Evolutionary conservation across 768 basidiomycete species (phyloP).

Genomic region (Jaapia argillacea): DNA sequence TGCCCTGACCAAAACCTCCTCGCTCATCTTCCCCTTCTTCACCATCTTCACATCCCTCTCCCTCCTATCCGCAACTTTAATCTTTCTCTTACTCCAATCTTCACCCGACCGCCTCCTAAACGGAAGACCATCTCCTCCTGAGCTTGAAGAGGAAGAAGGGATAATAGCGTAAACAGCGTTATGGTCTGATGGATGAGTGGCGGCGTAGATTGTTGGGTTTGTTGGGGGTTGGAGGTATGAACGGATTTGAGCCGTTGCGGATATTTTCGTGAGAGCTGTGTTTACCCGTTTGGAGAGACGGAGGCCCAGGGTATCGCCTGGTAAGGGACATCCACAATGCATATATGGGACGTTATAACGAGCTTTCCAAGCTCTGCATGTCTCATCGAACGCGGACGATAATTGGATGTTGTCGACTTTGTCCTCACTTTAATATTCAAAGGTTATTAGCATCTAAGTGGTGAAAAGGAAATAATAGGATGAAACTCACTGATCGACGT

Average conservation of each 20-base stretch:
- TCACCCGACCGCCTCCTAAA: constrained; percentile 4
- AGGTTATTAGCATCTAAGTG: too few relatives aligned
- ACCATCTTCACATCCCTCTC: constrained; percentile 20
- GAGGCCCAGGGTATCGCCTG: too few relatives aligned
- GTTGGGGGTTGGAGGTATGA: constrained; percentile 26
- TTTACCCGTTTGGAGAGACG: too few relatives aligned
- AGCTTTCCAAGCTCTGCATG: constrained; percentile 36
- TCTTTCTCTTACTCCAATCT: constrained; percentile 6
- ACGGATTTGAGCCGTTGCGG: too few relatives aligned
- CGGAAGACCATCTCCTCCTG: too few relatives aligned
- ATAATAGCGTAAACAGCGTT: constrained; percentile 34
- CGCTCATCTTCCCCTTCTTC: constrained; percentile 1
- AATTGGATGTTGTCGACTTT: constrained; percentile 37
- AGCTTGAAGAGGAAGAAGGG: too few relatives aligned
- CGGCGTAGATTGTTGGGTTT: too few relatives aligned
- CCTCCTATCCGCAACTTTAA: constrained; percentile 18
- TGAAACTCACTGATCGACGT: constrained; percentile 48
- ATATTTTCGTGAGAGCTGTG: too few relatives aligned
- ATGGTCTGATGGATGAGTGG: constrained; percentile 49
- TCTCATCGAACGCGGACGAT: constrained; percentile 35
- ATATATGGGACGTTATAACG: constrained; percentile 5
- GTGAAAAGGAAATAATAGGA: too few relatives aligned
- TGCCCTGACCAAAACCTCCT: constrained; percentile 8
- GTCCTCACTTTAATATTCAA: constrained; percentile 32
- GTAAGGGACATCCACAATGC: too few relatives aligned